Base-by-base conservation (phyloP, 768 basidiomycete species). In the Tulasnella sp. region DNA sequence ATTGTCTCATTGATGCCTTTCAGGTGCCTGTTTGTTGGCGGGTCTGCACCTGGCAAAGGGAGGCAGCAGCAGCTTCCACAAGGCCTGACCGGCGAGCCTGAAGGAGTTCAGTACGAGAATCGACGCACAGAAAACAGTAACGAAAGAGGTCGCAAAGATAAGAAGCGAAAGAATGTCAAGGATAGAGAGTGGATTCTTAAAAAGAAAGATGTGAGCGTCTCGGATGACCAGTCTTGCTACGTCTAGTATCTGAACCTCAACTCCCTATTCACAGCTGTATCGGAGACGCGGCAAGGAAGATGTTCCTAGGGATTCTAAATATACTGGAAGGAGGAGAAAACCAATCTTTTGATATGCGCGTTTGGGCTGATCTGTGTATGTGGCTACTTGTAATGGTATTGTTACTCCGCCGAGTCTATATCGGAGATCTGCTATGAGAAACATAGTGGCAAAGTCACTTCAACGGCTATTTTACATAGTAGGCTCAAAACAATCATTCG, bases 261-360 rank as follows among this genome's bases (percentile, higher is more conserved):
- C 7, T 1, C 56, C 31, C 21, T 18, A 80, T 44, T 8, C 73
- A 44, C 81, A 95, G 94, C 85, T 96, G 24, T 96, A 96, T 84
- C 91, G 94, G 74, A 90, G 91, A 86, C 89, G 94, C 80, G 95
- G 94, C 24, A 96, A 96, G 83, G 92, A 93, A 81, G 89, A 88
- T 40, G 96, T 98, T 48, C 94, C 95, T 18, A 87, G 87, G 81
- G 93, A 95, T 84, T 95, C 94, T 31, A 95, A 93, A 87, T 98
- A 90, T 84, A 98, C 97, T 2, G 96, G 94, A n/a, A 90, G 97
- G 82, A 96, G 93, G 85, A 89, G 97, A 85, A 92, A 89, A 85
- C 84, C 91, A 36, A 86, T 89, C 34, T 98, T 98, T 87, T 98
- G 84, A 88, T 52, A 52, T 21, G 8, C n/a, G 5, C n/a, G 52